These are phyloP conservation scores for Colletotrichum trifolii DNA, from an alignment of 2,329 filamentous ascomycete genomes.

Conservation along the genomic window DNA sequence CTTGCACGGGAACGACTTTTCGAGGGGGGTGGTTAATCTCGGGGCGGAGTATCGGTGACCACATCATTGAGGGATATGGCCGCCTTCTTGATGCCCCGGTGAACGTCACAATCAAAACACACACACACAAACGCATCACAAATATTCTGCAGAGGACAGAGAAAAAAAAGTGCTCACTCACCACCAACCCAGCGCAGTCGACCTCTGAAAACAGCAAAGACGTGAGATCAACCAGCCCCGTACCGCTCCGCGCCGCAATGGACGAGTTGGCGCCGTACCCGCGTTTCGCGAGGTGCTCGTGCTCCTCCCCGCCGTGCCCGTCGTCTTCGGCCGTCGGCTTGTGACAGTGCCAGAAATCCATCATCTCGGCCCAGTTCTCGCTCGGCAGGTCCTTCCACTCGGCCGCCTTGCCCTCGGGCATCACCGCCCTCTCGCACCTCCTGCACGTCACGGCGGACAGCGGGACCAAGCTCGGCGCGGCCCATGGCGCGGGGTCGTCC, in stretches of 20 bases:
- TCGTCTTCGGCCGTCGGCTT: constrained; percentile 76
- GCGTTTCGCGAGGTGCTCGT: constrained; percentile 67
- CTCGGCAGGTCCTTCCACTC: constrained; percentile 94
- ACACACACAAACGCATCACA: constrained; percentile 14
- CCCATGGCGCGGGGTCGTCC: constrained; percentile 63
- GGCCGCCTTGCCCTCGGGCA: constrained; percentile 52
- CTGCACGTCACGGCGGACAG: constrained; percentile 57
- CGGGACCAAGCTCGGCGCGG: constrained; percentile 58
- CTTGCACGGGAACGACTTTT: constrained; percentile 39
- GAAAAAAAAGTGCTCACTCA: constrained; percentile 45
- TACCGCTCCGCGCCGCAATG: constrained; percentile 72
- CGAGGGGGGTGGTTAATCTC: constrained; percentile 56
- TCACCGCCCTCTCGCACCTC: constrained; percentile 50
- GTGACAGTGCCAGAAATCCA: constrained; percentile 99
- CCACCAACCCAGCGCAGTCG: constrained; percentile 67
- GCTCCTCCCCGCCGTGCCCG: constrained; percentile 44
- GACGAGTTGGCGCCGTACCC: constrained; percentile 87
- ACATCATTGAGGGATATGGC: constrained; percentile 66
- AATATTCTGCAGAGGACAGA: constrained; percentile 7
- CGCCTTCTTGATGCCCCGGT: constrained; percentile 70
- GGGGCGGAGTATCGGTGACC: constrained; percentile 78
- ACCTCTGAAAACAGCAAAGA: constrained; percentile 76
- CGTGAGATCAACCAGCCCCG: constrained; percentile 84
- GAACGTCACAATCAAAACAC: constrained; percentile 10
- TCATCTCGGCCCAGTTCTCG: constrained; percentile 99